phyloP scores from a whole-genome alignment of 441 rosid genomes.

The Pelargonium exstipulatum region DNA sequence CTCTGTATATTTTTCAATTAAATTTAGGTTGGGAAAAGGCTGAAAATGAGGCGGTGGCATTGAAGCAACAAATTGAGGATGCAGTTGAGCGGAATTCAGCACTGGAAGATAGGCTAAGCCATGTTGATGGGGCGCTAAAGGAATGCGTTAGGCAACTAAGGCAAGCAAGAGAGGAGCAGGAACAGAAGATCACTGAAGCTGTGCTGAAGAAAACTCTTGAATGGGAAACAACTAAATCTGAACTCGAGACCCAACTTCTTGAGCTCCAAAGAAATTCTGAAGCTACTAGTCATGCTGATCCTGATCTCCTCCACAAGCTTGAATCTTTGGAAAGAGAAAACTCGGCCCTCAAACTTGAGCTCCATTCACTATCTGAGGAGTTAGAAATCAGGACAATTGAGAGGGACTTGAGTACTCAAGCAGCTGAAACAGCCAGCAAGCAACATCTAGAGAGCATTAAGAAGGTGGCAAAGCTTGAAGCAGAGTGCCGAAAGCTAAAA shows the following conservation, averaged over 20 bases:
- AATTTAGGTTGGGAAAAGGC: constrained; percentile 86
- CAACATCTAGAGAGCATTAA: constrained; percentile 72
- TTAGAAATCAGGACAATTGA: constrained; percentile 52
- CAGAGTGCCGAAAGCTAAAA: constrained; percentile 67
- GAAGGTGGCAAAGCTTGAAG: constrained; percentile 71
- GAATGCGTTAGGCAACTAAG: constrained; percentile 89
- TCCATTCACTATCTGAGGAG: constrained; percentile 54
- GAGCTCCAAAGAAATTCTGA: constrained; percentile 36
- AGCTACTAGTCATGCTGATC: constrained; percentile 27
- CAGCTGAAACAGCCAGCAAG: constrained; percentile 90
- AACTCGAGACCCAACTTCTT: constrained; percentile 43
- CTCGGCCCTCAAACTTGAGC: constrained; percentile 42
- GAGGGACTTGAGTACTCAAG: constrained; percentile 65
- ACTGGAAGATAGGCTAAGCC: constrained; percentile 68
- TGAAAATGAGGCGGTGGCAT: constrained; percentile 52
- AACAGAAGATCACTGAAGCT: constrained; percentile 53
- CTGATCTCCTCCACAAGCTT: constrained; percentile 42
- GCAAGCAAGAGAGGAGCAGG: constrained; percentile 84
- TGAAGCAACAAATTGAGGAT: constrained; percentile 66
- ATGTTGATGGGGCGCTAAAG: constrained; percentile 89
- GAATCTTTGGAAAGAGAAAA: constrained; percentile 60
- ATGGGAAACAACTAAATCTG: constrained; percentile 53
- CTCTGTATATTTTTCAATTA: not conserved
- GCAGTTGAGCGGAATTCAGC: constrained; percentile 39
- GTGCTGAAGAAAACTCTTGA: constrained; percentile 42